Conservation (phyloP, 768 basidiomycete genomes). For the Amanita polypyramis region DNA sequence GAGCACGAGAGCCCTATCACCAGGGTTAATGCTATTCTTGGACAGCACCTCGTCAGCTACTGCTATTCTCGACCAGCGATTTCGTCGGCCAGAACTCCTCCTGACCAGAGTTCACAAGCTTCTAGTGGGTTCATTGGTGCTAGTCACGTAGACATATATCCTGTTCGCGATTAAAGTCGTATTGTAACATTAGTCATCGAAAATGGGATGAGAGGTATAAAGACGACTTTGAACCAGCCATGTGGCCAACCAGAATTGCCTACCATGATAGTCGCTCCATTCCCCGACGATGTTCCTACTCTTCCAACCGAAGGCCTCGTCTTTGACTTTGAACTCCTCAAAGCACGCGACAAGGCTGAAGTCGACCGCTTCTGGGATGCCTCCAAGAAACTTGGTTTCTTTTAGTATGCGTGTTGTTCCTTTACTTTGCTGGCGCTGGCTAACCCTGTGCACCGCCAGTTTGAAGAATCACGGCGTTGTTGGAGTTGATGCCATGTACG, state of each 20-base stretch:
- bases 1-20: too few relatives aligned
- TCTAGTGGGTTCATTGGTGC: too few relatives aligned
- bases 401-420: constrained; percentile 38
- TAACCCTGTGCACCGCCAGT: constrained; percentile 17
- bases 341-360: constrained; percentile 29
- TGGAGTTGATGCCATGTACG: constrained; percentile 41
- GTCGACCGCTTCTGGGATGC: constrained; percentile 45
- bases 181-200: too few relatives aligned
- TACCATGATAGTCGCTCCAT: constrained; percentile 21
- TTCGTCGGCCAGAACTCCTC: too few relatives aligned
- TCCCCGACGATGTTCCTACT: constrained; percentile 45
- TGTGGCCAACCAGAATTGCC: constrained; percentile 20
- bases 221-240: constrained; percentile 16
- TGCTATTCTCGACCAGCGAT: too few relatives aligned
- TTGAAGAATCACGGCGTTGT: constrained; percentile 46
- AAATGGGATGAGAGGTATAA: neutral
- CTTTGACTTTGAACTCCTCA: constrained; percentile 42
- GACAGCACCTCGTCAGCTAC: too few relatives aligned
- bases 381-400: constrained; percentile 51
- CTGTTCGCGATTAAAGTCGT: constrained; percentile 42
- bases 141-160: too few relatives aligned
- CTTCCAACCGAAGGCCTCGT: constrained; percentile 47
- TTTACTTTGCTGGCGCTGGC: neutral
- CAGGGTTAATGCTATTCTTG: too few relatives aligned
- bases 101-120: too few relatives aligned